Conservation (phyloP, 1,139 yeast genomes). For the Fermentozyma sake region DNA sequence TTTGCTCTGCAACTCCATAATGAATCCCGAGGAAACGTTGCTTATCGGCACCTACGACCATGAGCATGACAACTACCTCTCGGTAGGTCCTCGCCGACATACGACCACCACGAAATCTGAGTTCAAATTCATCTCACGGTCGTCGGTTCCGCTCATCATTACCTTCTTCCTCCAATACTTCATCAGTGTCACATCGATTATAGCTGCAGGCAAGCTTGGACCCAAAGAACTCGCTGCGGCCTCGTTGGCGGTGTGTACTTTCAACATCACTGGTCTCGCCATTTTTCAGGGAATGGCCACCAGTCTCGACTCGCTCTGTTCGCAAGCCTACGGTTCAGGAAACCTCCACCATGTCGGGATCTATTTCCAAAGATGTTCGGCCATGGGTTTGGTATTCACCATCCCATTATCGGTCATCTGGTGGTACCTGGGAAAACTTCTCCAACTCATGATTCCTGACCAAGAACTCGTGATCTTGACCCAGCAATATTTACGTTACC, state of each 20-base stretch:
- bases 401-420: conserved; percentile 28
- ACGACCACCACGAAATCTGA: conserved; percentile 15
- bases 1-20: too few relatives aligned
- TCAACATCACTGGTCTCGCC: conserved; percentile 33
- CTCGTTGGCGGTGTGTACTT: conserved; percentile 31
- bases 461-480: conserved; percentile 26
- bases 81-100: conserved; percentile 9
- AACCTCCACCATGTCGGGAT: conserved; percentile 29
- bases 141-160: conserved; percentile 32
- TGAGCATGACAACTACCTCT: conserved; percentile 15
- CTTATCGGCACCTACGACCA: conserved; percentile 23
- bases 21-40: conserved; percentile 31
- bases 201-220: conserved; percentile 31
- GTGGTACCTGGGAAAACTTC: conserved; percentile 32
- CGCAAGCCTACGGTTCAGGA: conserved; percentile 36
- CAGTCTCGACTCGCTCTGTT: conserved; percentile 37
- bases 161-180: conserved; percentile 33
- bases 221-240: conserved; percentile 32
- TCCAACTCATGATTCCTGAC: conserved; percentile 27
- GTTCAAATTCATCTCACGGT: conserved; percentile 21
- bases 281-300: conserved; percentile 42
- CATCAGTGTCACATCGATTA: conserved; percentile 30
- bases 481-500: conserved; percentile 27
- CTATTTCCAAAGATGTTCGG: conserved; percentile 31
- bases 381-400: conserved; percentile 12